Evolutionary conservation across 495 filamentous ascomycete genomes (phyloP), one percentile per base, ranked within the genome.

Genomic region (Collariella sp.): DNA sequence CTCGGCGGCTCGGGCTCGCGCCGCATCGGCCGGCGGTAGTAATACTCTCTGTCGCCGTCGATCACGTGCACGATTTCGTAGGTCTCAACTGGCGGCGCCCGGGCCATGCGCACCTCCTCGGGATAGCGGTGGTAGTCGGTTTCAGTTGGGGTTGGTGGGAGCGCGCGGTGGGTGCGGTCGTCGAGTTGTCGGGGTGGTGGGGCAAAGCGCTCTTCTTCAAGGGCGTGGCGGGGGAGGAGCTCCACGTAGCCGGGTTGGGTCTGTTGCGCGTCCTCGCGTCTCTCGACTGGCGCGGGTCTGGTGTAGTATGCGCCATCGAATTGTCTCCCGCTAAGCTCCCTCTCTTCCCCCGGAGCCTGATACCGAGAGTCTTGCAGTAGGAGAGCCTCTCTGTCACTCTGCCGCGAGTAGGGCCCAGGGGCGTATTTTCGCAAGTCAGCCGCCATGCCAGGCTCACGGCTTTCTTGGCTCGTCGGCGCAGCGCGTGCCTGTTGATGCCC

Each of bases 21-120:
- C 34, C 65, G 68, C n/a, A 72, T 57, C 11, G 73, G 73, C 49
- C 72, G 63, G 10, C 67, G 67, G 51, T 76, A 70, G 44, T 69
- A 68, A 50, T 76, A 78, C 36, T 73, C 67, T 26, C 70, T 72
- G n/a, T 61, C 46, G 4, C 67, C 64, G 55, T 77, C 73, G 11
- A 68, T 65, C 7, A 73, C 72, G 29, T 73, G 65, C 33, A 77
- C 67, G 26, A 74, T 68, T 57, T 78, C 74, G 26, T 67, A 75
- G 5, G 67, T 60, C 33, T 70, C 65, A 23, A 68, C 67, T 22
- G 62, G 60, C 40, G 58, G 56, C 7, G 63, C 62, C 5, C 62
- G 56, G 5, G 48, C 60, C 22, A 58, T 62, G 36, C 57, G 56
- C 24, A 65, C 60, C 15, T 71, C 64, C 13, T 64, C 58, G 42